Evolutionary conservation across 805 yeast genomes (phyloP), one percentile per base, ranked within the genome.

Genomic region (Scheffersomyces stipitis): DNA sequence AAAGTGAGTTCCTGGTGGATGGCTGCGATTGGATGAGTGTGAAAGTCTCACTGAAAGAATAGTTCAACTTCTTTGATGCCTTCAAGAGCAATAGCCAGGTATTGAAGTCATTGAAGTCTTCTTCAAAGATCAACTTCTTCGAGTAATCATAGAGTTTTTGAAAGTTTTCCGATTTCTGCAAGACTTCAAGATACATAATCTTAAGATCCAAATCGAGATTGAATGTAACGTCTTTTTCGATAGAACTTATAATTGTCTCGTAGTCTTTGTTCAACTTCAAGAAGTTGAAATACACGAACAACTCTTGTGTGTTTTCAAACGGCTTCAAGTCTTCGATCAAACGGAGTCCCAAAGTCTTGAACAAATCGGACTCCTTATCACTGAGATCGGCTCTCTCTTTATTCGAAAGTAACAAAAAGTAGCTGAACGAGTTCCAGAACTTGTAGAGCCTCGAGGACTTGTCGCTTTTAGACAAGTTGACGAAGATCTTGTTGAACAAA

Each of bases 31-130:
- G 20, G 10, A 76, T 55, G n/a, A 64, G 44, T 2, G 45, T 29
- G 8, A 1, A 44, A 10, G 35, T 31, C 3, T 74, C 56, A 3
- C 65, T 70, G 8, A 59, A 60, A 2, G 60, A 33, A 36, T 58
- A 48, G 9, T 50, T 59, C 15, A 73, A 44, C 17, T 69, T 47
- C 14, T 52, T 48, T 0, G 72, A 69, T 2, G 89, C 63, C 30
- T 66, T 61, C 15, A 78, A 69, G 33, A 75, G 58, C 13, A 68
- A 62, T 45, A 79, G 75, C 86, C 95, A 87, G 26, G 88, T 78
- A 38, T 77, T 75, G 69, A 78, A 90, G 56, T 89, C 96, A 56
- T 90, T 88, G 37, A 84, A 73, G 7, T 68, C 56, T 16, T 72
- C 61, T 3, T 61, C 64, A 13, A 71, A 62, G 23, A 88, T 55